Conservation (phyloP, 108 stramenopile genomes). For the Nannochloropsis gaditana region DNA sequence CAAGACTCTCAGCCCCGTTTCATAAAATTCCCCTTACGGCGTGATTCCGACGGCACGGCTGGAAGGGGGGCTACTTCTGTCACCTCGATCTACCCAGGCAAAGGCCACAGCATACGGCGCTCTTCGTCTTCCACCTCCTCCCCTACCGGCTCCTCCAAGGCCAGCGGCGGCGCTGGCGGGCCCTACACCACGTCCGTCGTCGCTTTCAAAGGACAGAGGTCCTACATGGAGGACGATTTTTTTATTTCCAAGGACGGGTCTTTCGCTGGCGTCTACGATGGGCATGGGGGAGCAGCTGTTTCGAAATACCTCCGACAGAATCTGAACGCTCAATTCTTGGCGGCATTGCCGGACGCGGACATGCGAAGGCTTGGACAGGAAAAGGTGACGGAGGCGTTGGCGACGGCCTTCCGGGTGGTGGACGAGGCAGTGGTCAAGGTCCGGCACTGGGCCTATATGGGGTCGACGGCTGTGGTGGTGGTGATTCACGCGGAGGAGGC, state of each 20-base stretch:
- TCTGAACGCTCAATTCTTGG: constrained; percentile 30
- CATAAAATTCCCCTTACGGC: neutral
- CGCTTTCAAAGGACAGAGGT: constrained; percentile 30
- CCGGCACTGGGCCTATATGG: constrained; percentile 29
- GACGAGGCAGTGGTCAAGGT: constrained; percentile 39
- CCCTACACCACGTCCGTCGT: constrained; percentile 11
- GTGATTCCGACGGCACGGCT: neutral
- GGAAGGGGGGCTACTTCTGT: neutral
- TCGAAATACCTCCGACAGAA: constrained; percentile 34
- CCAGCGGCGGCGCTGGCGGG: neutral
- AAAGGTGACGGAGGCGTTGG: constrained; percentile 22
- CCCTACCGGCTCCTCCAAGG: neutral
- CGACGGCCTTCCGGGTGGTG: constrained; percentile 31
- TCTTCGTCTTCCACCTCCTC: neutral
- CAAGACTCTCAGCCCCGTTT: neutral
- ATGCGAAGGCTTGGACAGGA: constrained; percentile 18
- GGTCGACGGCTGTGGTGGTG: constrained; percentile 36
- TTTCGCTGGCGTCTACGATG: constrained; percentile 43
- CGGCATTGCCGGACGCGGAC: constrained; percentile 31
- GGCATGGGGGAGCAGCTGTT: constrained; percentile 42
- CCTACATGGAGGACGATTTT: constrained; percentile 45
- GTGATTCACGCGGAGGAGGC: constrained; percentile 21
- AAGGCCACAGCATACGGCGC: neutral
- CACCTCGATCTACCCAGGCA: neutral
- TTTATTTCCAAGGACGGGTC: constrained; percentile 34